Conservation (phyloP, 108 stramenopile species). For the Nannochloropsis oceanica region DNA sequence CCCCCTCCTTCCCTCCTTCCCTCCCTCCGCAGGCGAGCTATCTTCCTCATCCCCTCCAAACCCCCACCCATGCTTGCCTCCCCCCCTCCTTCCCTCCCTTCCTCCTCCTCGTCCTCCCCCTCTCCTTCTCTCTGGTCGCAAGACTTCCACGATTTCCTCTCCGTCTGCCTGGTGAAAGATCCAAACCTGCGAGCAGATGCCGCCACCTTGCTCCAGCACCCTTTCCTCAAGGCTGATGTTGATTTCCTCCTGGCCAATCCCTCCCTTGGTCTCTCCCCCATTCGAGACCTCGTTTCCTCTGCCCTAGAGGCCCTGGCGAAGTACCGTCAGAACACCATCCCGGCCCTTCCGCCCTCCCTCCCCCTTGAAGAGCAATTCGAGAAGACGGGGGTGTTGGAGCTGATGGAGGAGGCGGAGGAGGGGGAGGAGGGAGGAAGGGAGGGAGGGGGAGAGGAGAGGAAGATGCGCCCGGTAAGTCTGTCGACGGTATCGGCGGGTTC, state of each 20-base stretch:
- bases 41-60: constrained; percentile 47
- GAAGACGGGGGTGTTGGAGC: neutral
- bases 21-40: no score
- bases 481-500: neutral
- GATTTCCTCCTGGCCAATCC: neutral
- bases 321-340: neutral
- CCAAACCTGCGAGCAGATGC: constrained; percentile 7
- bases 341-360: neutral
- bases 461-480: no score
- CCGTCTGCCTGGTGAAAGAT: constrained; percentile 9
- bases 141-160: constrained; percentile 33
- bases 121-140: neutral
- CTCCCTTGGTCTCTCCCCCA: neutral
- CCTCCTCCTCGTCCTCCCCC: neutral
- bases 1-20: neutral
- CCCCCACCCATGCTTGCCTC: constrained; percentile 37
- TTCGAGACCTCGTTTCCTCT: neutral
- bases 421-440: neutral
- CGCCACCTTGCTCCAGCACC: neutral
- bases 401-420: no score
- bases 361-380: neutral
- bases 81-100: neutral
- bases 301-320: neutral
- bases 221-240: neutral
- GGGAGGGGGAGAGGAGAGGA: no score